Evolutionary conservation across 1,284 basidiomycete species (phyloP), one percentile per base, ranked within the genome.

Genomic region (Rhizoctonia solani): DNA sequence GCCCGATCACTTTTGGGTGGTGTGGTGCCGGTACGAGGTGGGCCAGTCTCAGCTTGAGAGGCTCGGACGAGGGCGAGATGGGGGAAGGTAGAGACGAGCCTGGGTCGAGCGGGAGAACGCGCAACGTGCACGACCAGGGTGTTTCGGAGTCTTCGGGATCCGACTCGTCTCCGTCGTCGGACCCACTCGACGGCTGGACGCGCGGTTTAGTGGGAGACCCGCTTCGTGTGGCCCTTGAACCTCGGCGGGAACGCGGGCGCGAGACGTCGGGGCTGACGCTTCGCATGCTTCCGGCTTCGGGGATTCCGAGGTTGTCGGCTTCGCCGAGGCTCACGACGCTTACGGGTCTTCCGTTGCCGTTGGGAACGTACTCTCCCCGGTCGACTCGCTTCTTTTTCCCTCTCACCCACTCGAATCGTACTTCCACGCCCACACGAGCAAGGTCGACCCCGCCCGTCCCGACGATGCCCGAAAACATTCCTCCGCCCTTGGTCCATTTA

Each of bases 91-190:
- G 11, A n/a, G n/a, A n/a, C n/a, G n/a, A n/a, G n/a, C 21, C 32
- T 1, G 55, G 23, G 13, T 68, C 55, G 47, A 49, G 32, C 19
- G 54, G 52, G 25, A 88, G 78, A 71, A 86, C 82, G 71, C 55
- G 61, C 21, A 92, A 79, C 23, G 83, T 85, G 75, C 95, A 98
- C 46, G 87, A 85, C 95, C 95, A 99, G 0, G 95, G 92, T 29
- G 92, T 94, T 77, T 98, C 95, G 50, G 89, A 92, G 76, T 98
- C 95, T 76, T 98, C 95, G 0, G 94, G 92, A 73, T 98, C 95
- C 69, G 89, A 92, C 56, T 93, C 88, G 19, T 87, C 84, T 1
- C 80, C 87, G 4, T 80, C 81, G 49, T 83, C 84, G 2, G 78
- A 76, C 13, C 77, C 78, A 11, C 16, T n/a, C 3, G 56, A 44